Evolutionary conservation across 306 rosid genomes (phyloP).

Genomic region (Medicago lupulina): DNA sequence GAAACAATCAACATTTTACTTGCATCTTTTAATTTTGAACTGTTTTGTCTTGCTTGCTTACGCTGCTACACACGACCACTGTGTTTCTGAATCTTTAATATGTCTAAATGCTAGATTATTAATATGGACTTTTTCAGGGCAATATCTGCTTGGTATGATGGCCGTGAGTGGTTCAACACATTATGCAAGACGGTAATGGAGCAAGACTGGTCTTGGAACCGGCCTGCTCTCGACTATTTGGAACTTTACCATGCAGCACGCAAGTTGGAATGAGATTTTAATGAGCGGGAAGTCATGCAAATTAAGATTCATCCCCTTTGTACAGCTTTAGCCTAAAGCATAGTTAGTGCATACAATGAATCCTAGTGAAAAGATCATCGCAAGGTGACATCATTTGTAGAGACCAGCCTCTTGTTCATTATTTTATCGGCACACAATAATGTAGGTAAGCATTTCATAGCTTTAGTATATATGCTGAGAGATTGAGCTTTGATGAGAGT

Average conservation of each 20-base stretch:
- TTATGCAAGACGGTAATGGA: conserved; percentile 94
- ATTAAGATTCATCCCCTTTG: conserved; percentile 44
- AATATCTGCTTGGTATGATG: conserved; percentile 77
- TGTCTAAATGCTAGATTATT: conserved; percentile 15
- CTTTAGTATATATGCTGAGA: conserved; percentile 17
- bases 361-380: conserved; percentile 32
- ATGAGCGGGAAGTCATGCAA: conserved; percentile 18
- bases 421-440: conserved; percentile 49
- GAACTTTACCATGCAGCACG: conserved; percentile 94
- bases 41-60: conserved; percentile 29
- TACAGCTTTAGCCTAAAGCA: conserved; percentile 52
- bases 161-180: conserved; percentile 80
- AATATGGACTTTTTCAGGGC: conserved; percentile 66
- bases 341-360: conserved; percentile 39
- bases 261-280: conserved; percentile 50
- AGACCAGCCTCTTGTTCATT: conserved; percentile 36
- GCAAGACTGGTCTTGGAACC: conserved; percentile 99
- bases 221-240: conserved; percentile 93
- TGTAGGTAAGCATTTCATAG: conserved; percentile 43
- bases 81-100: neutral
- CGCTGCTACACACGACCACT: neutral
- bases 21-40: neutral
- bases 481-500: conserved; percentile 3
- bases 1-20: neutral
- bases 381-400: conserved; percentile 37